Conservation (phyloP, 257 asterid genomes). For the Solanum sitiens region DNA sequence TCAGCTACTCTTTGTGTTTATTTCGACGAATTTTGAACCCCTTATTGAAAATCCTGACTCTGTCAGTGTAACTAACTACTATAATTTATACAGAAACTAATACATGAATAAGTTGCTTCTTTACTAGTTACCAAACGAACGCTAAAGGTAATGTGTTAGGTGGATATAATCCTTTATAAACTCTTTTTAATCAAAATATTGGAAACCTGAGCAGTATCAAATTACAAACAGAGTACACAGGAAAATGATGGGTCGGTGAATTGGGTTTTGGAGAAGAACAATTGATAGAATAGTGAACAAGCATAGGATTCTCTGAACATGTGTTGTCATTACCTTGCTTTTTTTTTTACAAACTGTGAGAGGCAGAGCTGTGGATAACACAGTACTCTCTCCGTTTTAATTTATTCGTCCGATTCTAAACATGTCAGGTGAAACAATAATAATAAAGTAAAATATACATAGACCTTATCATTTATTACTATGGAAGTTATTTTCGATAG, state of each 20-base stretch:
- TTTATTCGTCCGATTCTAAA: no score
- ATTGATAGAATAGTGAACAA: neutral
- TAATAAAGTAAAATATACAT: no score
- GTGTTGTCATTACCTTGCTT: neutral
- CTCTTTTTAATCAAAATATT: neutral
- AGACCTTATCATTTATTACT: no score
- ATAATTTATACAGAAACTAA: neutral
- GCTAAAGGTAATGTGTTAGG: neutral
- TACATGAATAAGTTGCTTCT: neutral
- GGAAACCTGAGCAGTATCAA: neutral
- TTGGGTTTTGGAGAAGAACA: neutral
- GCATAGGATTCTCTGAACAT: slow-evolving; percentile 7
- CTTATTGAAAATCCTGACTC: no score
- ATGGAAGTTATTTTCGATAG: neutral
- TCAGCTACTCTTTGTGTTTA: no score
- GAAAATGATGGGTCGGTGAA: neutral
- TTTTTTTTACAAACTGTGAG: neutral
- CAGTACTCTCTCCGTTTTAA: neutral
- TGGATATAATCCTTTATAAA: neutral
- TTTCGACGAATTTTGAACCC: no score
- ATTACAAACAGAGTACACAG: neutral
- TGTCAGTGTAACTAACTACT: no score
- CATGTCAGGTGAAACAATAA: no score
- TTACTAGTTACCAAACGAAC: neutral
- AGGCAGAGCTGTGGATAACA: neutral